These are phyloP conservation scores for Pythium monospermum DNA, from an alignment of 352 stramenopile species.

Conservation along the genomic window DNA sequence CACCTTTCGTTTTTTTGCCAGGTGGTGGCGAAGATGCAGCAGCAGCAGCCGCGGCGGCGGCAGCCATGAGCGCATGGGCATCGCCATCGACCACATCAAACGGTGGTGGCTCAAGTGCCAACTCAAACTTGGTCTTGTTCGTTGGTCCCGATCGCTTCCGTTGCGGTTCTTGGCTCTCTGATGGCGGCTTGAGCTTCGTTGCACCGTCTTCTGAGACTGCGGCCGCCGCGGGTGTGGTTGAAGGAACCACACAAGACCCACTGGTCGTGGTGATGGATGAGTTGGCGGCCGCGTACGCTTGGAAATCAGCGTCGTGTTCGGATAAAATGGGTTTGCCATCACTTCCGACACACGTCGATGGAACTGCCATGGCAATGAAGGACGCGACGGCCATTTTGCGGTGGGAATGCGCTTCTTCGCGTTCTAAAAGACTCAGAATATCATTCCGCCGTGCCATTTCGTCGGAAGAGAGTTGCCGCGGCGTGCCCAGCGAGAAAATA, in stretches of 20 bases:
- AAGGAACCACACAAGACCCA: neutral
- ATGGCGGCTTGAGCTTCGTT: no score
- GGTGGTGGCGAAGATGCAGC: slow-evolving; percentile 26
- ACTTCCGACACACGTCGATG: neutral
- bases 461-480: slow-evolving; percentile 36
- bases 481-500: slow-evolving; percentile 58
- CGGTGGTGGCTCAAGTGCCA: slow-evolving; percentile 28
- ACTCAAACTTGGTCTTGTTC: slow-evolving; percentile 35
- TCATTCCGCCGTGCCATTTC: slow-evolving; percentile 50
- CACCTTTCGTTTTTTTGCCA: slow-evolving; percentile 21
- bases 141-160: no score
- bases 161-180: no score
- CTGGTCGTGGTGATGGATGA: slow-evolving; percentile 17
- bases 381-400: slow-evolving; percentile 30
- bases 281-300: slow-evolving; percentile 35
- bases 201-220: no score
- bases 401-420: slow-evolving; percentile 21
- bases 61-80: slow-evolving; percentile 1
- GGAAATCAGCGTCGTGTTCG: slow-evolving; percentile 25
- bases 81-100: slow-evolving; percentile 37
- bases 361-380: slow-evolving; percentile 29
- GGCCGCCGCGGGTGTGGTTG: no score
- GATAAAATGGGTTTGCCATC: slow-evolving; percentile 15
- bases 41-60: no score
- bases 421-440: slow-evolving; percentile 41